These are phyloP conservation scores for Ramichloridium luteum DNA, from an alignment of 2,329 filamentous ascomycete species.

Conservation along the genomic window DNA sequence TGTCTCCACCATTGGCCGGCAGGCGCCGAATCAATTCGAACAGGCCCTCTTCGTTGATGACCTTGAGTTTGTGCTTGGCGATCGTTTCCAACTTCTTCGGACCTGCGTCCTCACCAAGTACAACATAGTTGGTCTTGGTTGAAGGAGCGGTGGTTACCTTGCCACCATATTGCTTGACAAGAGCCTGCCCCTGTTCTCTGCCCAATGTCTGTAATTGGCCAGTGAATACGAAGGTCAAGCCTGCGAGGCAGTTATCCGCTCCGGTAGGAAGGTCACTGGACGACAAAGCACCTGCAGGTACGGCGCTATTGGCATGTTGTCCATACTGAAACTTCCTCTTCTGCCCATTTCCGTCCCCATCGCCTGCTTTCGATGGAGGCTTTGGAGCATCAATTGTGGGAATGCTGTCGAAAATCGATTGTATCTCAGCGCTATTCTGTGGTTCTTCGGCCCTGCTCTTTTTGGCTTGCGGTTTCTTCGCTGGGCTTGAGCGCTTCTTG, in stretches of 20 bases:
- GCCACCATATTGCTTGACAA: conserved; percentile 89
- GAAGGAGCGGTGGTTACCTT: conserved; percentile 80
- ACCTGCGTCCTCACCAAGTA: conserved; percentile 81
- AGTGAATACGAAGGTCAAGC: conserved; percentile 89
- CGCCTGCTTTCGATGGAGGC: conserved; percentile 53
- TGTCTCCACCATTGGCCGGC: conserved; percentile 75
- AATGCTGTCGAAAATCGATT: conserved; percentile 80
- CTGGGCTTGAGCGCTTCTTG: conserved; percentile 40
- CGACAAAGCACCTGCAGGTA: conserved; percentile 51
- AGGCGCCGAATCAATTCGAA: conserved; percentile 72
- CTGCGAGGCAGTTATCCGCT: conserved; percentile 77
- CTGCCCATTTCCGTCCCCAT: conserved; percentile 35
- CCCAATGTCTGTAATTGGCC: conserved; percentile 70
- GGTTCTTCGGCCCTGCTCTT: conserved; percentile 53
- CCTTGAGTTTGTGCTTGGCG: conserved; percentile 64
- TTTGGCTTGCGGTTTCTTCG: conserved; percentile 43
- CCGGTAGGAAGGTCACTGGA: conserved; percentile 66
- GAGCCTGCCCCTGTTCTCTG: conserved; percentile 68
- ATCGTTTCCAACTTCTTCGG: conserved; percentile 90
- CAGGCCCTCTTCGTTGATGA: conserved; percentile 85
- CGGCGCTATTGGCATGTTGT: conserved; percentile 34
- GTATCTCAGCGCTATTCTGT: conserved; percentile 57
- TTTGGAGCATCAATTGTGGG: conserved; percentile 72
- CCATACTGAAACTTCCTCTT: conserved; percentile 66
- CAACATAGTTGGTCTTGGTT: conserved; percentile 86